phyloP scores from a whole-genome alignment of 805 yeast species.

The Lipomyces mesembrius region DNA sequence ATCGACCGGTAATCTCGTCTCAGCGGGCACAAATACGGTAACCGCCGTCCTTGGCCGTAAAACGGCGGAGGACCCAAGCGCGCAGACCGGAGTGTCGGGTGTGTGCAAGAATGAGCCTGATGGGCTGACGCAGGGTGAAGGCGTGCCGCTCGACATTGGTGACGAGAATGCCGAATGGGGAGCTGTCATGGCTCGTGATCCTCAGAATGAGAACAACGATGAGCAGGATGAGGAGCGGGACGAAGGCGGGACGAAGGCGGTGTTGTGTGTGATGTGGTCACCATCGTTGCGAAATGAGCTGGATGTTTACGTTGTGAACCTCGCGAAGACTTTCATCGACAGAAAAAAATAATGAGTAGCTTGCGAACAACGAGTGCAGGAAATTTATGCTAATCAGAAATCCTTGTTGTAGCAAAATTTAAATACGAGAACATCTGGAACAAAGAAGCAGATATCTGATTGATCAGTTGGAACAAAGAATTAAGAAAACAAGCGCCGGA shows the following conservation, averaged over 20 bases:
- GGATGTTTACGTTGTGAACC: not conserved
- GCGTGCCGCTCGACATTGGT: conserved; percentile 2
- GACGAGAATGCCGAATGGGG: conserved; percentile 1
- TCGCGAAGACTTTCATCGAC: not conserved
- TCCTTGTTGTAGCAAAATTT: not conserved
- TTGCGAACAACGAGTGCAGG: not conserved
- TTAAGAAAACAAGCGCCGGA: too few relatives aligned
- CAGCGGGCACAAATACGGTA: conserved; percentile 20
- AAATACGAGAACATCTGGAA: not conserved
- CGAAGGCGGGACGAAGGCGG: not conserved
- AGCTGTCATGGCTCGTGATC: not conserved
- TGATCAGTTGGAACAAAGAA: too few relatives aligned
- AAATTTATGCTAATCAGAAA: not conserved
- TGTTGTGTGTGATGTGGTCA: not conserved
- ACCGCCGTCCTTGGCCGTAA: not conserved
- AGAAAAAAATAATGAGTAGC: not conserved
- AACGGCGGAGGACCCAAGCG: not conserved
- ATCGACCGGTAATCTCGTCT: conserved; percentile 9
- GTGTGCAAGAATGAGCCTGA: not conserved
- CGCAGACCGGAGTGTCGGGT: conserved; percentile 3
- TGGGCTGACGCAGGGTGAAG: not conserved
- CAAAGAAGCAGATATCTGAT: not conserved
- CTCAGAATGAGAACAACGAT: not conserved
- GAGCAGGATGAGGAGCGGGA: not conserved
- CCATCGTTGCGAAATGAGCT: not conserved